Percentiles rank a stretch among this genome's conserved stretches.
phyloP scores from a whole-genome alignment of 768 basidiomycete species.

The Pulveroboletus sp. region DNA sequence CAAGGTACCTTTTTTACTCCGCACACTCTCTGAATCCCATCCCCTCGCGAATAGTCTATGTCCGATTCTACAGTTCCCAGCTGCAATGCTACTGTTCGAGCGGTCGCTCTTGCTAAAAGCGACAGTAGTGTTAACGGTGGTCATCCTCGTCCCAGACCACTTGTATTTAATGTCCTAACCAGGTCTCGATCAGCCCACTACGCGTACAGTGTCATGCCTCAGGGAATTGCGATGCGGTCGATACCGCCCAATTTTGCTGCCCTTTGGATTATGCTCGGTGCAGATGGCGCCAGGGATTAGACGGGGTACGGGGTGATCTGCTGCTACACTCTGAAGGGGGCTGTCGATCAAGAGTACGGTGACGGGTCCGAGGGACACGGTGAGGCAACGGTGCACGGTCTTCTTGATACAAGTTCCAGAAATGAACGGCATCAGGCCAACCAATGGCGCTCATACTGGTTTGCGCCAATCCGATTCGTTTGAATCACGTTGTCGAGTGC shows the following conservation, averaged over 20 bases:
- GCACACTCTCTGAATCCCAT: not conserved
- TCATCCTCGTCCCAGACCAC: not conserved
- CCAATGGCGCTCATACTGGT: too few species aligned
- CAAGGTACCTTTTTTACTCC: not conserved
- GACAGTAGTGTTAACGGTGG: not conserved
- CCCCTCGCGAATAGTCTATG: not conserved
- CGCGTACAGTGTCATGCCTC: slow-evolving; percentile 75
- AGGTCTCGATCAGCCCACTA: slow-evolving; percentile 46
- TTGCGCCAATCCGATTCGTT: too few species aligned
- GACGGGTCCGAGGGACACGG: slow-evolving; percentile 93
- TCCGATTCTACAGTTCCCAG: not conserved
- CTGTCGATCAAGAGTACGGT: slow-evolving; percentile 84
- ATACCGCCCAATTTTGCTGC: slow-evolving; percentile 50
- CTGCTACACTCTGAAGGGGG: slow-evolving; percentile 88
- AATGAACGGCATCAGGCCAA: slow-evolving; percentile 44
- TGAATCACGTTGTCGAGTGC: not conserved
- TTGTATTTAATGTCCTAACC: not conserved
- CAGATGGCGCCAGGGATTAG: slow-evolving; percentile 46
- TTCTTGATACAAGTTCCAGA: slow-evolving; percentile 61
- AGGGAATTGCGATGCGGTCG: slow-evolving; percentile 73
- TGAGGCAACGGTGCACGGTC: slow-evolving; percentile 27
- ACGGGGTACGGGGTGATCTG: slow-evolving; percentile 62
- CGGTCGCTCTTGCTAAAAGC: not conserved
- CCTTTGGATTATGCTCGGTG: slow-evolving; percentile 58
- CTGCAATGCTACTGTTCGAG: not conserved